Conservation (phyloP, 768 basidiomycete species). For the Porphyrellus cyaneotinctus region DNA sequence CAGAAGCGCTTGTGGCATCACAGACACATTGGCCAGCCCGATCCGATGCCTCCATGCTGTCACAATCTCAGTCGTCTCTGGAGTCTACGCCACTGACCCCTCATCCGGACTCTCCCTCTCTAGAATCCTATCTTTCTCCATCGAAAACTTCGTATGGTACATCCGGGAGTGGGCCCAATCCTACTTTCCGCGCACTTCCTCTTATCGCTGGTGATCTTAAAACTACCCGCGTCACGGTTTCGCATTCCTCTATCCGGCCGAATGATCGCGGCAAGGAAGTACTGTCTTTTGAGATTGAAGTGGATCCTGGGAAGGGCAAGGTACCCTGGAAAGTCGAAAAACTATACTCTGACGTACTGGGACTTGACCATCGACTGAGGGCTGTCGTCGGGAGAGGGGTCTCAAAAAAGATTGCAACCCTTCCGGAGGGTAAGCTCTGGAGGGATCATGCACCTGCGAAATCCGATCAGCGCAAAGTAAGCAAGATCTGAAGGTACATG, state of each 20-base stretch:
- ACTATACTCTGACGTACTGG: constrained; percentile 88
- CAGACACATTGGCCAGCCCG: constrained; percentile 24
- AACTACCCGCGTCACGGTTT: constrained; percentile 64
- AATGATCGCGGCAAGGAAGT: constrained; percentile 93
- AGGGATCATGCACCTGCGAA: constrained; percentile 96
- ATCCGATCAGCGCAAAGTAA: constrained; percentile 92
- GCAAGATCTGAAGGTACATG: constrained; percentile 17
- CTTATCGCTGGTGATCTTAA: constrained; percentile 69
- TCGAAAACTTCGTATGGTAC: constrained; percentile 15
- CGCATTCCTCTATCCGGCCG: constrained; percentile 77
- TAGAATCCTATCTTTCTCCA: constrained; percentile 30
- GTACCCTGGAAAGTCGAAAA: constrained; percentile 86
- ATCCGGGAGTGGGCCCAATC: constrained; percentile 25
- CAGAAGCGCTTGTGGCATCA: constrained; percentile 16
- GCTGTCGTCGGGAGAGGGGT: constrained; percentile 52
- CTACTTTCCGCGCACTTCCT: constrained; percentile 69
- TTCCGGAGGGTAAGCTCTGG: constrained; percentile 94
- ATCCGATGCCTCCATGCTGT: constrained; percentile 17
- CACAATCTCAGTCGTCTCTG: constrained; percentile 23
- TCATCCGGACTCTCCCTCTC: constrained; percentile 29
- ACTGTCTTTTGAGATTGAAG: constrained; percentile 77
- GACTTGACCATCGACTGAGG: constrained; percentile 76
- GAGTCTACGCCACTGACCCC: constrained; percentile 16
- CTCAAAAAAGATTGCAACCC: constrained; percentile 68
- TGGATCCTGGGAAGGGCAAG: constrained; percentile 69